Base-by-base conservation (phyloP, 768 basidiomycete species). In the Mycena galericulata region DNA sequence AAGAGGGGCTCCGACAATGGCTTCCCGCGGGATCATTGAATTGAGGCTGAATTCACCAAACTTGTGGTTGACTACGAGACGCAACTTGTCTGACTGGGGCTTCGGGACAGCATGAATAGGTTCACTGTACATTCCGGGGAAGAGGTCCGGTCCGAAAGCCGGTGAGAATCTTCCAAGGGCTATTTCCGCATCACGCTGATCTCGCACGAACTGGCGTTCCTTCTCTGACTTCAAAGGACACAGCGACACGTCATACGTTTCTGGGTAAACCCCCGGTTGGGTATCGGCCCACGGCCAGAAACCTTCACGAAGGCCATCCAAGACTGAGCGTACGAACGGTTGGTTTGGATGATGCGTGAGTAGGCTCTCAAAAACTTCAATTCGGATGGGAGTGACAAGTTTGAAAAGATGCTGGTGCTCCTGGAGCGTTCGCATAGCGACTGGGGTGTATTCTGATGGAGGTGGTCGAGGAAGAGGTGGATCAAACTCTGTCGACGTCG, bases 231-330 rank as follows among this genome's bases (percentile, higher is more conserved):
- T 72, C 2, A 75, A 68, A 0, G 69, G 70, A 34, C 53, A 70
- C 54, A 46, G 22, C 11, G 76, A 75, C 43, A 65, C 73, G 47
- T 82, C 79, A 26, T 68, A 68, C 0, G 72, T 76, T 10, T 40
- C 54, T 20, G 78, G 80, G 30, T 73, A 75, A 5, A 26, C 64
- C 2, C 49, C 57, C 24, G 68, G 27, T 43, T 50, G 54, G 7
- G 79, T 79, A 18, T 79, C 65, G 0, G 80, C 81, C 61, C 65
- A 82, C 0, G 85, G 86, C 85, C 85, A 87, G 69, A 86, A 86
- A 1, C 86, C 85, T 2, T 81, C 70, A 0, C 72, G 62, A 0
- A 87, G 72, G 0, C 76, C 75, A 0, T 30, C 10, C 10, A 66
- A 38, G 0, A 85, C 78, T 0, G 81, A 85, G 0, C 68, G 5